Base-by-base conservation (phyloP, 2,329 filamentous ascomycete species). In the Penicillium paneum region DNA sequence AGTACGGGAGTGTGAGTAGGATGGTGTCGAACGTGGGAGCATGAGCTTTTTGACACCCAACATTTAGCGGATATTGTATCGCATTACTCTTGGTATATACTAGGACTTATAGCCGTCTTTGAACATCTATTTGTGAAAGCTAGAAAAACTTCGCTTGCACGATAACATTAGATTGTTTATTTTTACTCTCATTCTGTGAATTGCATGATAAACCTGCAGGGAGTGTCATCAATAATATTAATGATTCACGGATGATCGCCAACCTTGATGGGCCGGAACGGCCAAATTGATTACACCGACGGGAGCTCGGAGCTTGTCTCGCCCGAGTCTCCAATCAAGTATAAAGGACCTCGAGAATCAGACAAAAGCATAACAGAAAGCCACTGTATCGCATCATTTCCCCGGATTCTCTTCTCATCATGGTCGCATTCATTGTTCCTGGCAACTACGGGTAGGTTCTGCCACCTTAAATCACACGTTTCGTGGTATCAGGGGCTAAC, bases 1-100 rank as follows among this genome's bases (percentile, higher is more conserved):
- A 97, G 77, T 97, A 96, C 70, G 94, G 94, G 12, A 91, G 87
- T 65, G 87, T 92, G 21, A 90, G 78, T 60, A 70, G 67, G 44
- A 64, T 67, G 59, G 29, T 56, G 4, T 28, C 43, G 3, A 47
- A 38, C 15, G 24, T 13, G 36, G 21, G 21, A n/a, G 34, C 28
- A 19, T 53, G 38, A 47, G 17, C 10, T n/a, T 15, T 15, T 32
- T 11, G 31, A 39, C 3, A 26, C 8, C 26, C 13, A 17, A 11
- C 2, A 11, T 43, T 21, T 31, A 35, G 52, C 38, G 21, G 21
- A 24, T 28, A 32, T 26, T 40, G 13, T 46, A 29, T 47, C 10
- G 3, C 19, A 38, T 26, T 11, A 32, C n/a, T 17, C 8, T 38
- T 13, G 13, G 19, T 17, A 39, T 46, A 31, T 42, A 0, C 12